Base-by-base conservation (phyloP, 2,329 filamentous ascomycete species). In the Diaporthe sp. region DNA sequence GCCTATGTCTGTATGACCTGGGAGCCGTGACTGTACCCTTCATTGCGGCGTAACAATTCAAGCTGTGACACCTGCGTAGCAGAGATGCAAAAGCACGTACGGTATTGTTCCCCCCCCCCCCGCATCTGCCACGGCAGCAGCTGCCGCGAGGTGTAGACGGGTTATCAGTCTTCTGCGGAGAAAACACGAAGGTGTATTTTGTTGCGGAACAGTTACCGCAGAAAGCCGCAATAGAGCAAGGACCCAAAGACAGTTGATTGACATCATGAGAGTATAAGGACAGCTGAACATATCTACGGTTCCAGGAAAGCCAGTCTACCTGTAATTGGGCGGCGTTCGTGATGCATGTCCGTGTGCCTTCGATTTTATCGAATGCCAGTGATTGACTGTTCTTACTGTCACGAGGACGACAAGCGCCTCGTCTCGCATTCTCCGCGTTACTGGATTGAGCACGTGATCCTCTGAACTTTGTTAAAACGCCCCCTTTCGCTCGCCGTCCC, bases 261-360 rank as follows among this genome's bases (percentile, higher is more conserved):
- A n/a, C 2, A 6, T 4, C 25, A 53, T 25, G 13, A 13, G 0
- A 9, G 27, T 17, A 17, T 17, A 0, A 22, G 0, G 12, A 30
- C n/a, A n/a, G n/a, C n/a, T n/a, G n/a, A 17, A 17, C 4, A 25
- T 0, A 27, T 17, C 50, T 13, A 30, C 50, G 27, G 19, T 15
- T 53, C 30, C n/a, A 53, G 12, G 25, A 30, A 4, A 8, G 25
- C 10, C 50, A 53, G 3, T 27, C 13, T 12, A 19, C 15, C 50
- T 13, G 47, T 12, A 19, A 4, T 9, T 13, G 50, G 13, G 2
- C 5, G 6, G 15, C 7, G n/a, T 53, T 22, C 7, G 7, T 30
- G 25, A 53, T 53, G n/a, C n/a, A n/a, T n/a, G n/a, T n/a, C n/a
- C 13, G 30, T 37, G 10, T 37, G 50, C 50, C 50, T 53, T 53